Conservation (phyloP, 1,284 basidiomycete species). For the Puccinia novopanici region DNA sequence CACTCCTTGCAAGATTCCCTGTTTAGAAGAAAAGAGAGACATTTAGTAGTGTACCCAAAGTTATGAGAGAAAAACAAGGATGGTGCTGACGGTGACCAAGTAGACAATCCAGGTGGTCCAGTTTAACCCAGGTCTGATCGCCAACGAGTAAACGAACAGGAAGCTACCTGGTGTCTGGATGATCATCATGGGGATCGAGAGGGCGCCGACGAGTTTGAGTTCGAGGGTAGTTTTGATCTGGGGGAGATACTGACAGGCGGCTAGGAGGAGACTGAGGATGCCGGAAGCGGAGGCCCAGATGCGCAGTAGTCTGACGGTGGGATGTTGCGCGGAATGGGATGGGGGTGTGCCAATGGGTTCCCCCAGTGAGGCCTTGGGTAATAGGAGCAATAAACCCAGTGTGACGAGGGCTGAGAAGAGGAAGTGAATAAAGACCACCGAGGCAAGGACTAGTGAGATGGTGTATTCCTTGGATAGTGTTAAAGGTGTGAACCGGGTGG, state of each 20-base stretch:
- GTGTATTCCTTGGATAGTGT: slow-evolving; percentile 60
- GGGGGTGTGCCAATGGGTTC: slow-evolving; percentile 58
- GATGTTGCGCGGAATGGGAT: slow-evolving; percentile 60
- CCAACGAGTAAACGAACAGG: slow-evolving; percentile 59
- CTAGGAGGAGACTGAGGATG: slow-evolving; percentile 74
- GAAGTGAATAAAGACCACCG: slow-evolving; percentile 66
- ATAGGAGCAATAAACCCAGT: slow-evolving; percentile 52
- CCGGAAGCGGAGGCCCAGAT: slow-evolving; percentile 85
- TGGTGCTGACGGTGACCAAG: slow-evolving; percentile 53
- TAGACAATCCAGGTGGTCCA: slow-evolving; percentile 59
- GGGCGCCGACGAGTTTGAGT: slow-evolving; percentile 79
- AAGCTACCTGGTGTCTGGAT: slow-evolving; percentile 71
- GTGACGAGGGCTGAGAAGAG: slow-evolving; percentile 52
- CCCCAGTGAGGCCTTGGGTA: slow-evolving; percentile 55
- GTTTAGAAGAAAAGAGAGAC: not conserved
- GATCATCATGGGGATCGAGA: slow-evolving; percentile 90
- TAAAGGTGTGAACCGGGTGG: slow-evolving; percentile 50
- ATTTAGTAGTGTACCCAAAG: too few relatives aligned
- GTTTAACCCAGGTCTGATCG: slow-evolving; percentile 57
- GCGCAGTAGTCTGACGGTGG: slow-evolving; percentile 62
- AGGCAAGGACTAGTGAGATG: slow-evolving; percentile 64
- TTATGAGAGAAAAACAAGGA: not conserved
- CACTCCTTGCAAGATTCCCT: slow-evolving; percentile 76
- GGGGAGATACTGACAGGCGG: slow-evolving; percentile 81
- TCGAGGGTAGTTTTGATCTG: slow-evolving; percentile 80